Conservation (phyloP, 768 basidiomycete species). For the Mrakia hoshinonis region DNA sequence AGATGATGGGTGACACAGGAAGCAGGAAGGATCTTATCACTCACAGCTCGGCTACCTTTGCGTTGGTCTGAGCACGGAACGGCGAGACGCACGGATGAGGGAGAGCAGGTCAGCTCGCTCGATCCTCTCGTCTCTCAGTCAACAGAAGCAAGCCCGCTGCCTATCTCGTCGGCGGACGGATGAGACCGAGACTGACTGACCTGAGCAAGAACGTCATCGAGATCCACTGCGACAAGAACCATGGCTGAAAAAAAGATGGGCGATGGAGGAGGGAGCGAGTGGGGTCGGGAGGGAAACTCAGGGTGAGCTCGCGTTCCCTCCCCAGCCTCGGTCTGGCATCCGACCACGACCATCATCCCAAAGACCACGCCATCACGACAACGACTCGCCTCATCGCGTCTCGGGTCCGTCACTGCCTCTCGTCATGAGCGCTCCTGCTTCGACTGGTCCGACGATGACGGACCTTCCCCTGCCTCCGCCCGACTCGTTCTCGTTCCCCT, state of each 20-base stretch:
- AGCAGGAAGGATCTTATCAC: background rate
- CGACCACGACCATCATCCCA: no score
- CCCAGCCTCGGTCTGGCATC: background rate
- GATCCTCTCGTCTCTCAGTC: background rate
- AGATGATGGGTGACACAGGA: background rate
- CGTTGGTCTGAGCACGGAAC: slow-evolving; percentile 22
- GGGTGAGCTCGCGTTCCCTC: background rate
- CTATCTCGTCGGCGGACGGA: background rate
- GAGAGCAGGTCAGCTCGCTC: background rate
- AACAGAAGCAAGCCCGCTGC: background rate
- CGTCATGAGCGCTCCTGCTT: background rate
- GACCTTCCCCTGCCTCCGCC: slow-evolving; percentile 52
- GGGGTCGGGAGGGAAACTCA: no score
- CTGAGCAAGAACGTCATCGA: slow-evolving; percentile 24
- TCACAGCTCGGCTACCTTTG: slow-evolving; percentile 15
- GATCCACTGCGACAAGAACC: slow-evolving; percentile 12
- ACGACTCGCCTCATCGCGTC: background rate
- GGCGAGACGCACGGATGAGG: background rate
- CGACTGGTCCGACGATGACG: background rate
- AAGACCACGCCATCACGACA: background rate
- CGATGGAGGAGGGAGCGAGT: no score
- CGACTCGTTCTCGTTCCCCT: slow-evolving; percentile 69
- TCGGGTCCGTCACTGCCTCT: background rate
- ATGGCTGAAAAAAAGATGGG: background rate
- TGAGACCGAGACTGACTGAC: background rate